phyloP scores from a whole-genome alignment of 2,329 filamentous ascomycete species.

The Diaporthe sp. region DNA sequence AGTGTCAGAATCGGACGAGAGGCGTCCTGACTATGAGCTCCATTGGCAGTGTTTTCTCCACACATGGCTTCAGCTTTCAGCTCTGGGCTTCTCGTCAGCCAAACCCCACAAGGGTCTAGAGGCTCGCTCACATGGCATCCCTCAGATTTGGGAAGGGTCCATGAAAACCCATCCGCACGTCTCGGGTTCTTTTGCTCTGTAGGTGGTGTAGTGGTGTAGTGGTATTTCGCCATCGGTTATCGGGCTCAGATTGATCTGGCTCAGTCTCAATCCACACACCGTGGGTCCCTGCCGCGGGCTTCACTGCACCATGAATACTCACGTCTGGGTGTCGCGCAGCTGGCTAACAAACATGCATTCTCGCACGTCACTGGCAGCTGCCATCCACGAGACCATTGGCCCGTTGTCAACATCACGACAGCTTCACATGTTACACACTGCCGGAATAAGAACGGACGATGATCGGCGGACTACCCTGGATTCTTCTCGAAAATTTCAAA shows the following conservation, averaged over 20 bases:
- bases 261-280: no score
- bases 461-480: neutral
- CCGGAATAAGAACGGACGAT: neutral
- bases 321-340: neutral
- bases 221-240: neutral
- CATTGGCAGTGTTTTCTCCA: neutral
- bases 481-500: neutral
- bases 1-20: slow-evolving; percentile 17
- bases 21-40: slow-evolving; percentile 4
- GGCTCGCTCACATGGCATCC: neutral
- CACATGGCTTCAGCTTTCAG: slow-evolving; percentile 7
- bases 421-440: neutral
- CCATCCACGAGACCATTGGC: neutral
- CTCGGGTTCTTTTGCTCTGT: neutral
- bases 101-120: neutral
- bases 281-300: neutral
- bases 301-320: no score
- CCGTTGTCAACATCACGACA: neutral
- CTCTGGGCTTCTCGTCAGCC: neutral
- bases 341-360: neutral
- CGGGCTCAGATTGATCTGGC: neutral
- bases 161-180: neutral
- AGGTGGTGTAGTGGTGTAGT: no score
- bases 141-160: neutral
- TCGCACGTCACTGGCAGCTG: neutral